Evolutionary conservation across 2,329 filamentous ascomycete species (phyloP).

Genomic region (Hypoxylon rubiginosum): DNA sequence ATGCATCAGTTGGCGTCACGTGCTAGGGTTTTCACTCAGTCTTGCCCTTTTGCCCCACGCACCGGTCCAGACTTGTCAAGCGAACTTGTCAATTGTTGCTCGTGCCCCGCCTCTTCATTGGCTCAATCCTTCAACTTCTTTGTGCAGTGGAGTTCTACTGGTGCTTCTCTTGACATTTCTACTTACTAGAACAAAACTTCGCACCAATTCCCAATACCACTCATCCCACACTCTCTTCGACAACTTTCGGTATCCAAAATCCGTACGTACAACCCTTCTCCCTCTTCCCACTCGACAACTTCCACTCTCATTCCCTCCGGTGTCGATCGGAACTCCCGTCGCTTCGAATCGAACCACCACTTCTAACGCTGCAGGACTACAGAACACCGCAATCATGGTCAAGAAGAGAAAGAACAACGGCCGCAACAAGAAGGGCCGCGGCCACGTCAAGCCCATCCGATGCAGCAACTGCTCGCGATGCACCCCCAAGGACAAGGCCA

Average conservation of each 20-base stretch:
- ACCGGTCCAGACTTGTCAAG: conserved; percentile 1
- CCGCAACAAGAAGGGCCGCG: conserved; percentile 99
- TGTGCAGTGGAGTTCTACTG: conserved; percentile 14
- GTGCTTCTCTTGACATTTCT: conserved; percentile 8
- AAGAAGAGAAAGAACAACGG: conserved; percentile 84
- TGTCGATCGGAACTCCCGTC: neutral
- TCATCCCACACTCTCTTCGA: conserved; percentile 28
- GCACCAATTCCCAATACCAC: conserved; percentile 29
- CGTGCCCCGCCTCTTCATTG: conserved; percentile 21
- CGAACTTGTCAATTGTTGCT: conserved; percentile 5
- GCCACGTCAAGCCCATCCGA: conserved; percentile 99
- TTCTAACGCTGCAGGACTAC: conserved; percentile 26
- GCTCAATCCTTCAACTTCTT: conserved; percentile 1
- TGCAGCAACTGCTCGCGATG: conserved; percentile 82
- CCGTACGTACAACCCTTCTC: conserved; percentile 26
- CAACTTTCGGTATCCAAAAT: conserved; percentile 30
- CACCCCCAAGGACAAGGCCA: conserved; percentile 99
- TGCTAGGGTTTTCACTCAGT: conserved; percentile 47
- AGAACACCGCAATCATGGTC: conserved; percentile 72
- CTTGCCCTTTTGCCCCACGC: conserved; percentile 44
- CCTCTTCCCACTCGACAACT: neutral
- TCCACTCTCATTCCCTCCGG: neutral
- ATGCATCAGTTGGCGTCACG: conserved; percentile 20
- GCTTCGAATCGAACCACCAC: neutral
- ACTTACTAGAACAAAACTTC: conserved; percentile 19